Evolutionary conservation across 345 rosid species (phyloP), one percentile per base, ranked within the genome.

Genomic region (Moricandia arvensis): DNA sequence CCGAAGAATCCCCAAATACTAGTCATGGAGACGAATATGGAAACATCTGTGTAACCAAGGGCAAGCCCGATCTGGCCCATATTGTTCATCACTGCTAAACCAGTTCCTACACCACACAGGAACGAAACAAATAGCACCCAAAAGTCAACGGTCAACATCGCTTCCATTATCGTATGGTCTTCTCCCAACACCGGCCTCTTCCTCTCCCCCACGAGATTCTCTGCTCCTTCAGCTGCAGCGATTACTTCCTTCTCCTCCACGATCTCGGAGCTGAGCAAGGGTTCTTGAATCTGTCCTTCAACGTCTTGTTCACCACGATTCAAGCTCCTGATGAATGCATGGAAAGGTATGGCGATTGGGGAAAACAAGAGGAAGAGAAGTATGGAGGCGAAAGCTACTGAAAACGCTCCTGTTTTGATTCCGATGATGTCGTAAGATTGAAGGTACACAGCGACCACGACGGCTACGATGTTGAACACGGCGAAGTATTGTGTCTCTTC

Each of bases 1-100:
- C 99, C 99, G 18, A 95, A 95, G 76, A 95, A 92, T 0, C 99
- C 99, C 92, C 91, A 92, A 47, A 95, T 90, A 38, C 99, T 95
- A 0, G 86, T 88, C 67, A 95, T 69, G 1, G 99, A 92, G 15
- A 95, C 88, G 66, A 95, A 95, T 0, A 92, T 85, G 0, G 99
- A 92, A 16, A 92, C 97, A 35, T 95, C 90, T 17, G 78, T 79
- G 83, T 95, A 89, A 21, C 99, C 99, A 69, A 92, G 92, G 0
- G 99, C 90, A 73, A 82, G 69, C 0, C 99, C 99, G 3, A 95
- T 95, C 78, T 95, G 99, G 6, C 93, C 97, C 96, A 89, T 87
- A 41, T 95, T 95, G 76, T 95, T 92, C 90, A 87, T 86, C 49
- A 49, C 57, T 15, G 57, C 57, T 16, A 49, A 49, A 49, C 57